Evolutionary conservation across 257 asterid species (phyloP).

Genomic region (Solanum piurae): DNA sequence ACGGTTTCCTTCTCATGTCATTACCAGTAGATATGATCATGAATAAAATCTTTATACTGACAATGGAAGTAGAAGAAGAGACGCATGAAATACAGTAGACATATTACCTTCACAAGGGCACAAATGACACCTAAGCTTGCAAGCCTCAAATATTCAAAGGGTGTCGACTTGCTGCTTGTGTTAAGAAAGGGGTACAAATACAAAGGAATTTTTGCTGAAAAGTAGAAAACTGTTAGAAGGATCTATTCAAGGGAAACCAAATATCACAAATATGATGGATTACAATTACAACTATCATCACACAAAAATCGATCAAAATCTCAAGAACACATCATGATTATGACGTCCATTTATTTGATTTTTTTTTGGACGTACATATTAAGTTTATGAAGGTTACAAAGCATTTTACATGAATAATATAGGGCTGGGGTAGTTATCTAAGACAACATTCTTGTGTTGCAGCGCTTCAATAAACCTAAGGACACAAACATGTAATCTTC

Average conservation of each 20-base stretch:
- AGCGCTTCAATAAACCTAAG: not conserved
- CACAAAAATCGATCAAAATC: not conserved
- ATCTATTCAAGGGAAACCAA: not conserved
- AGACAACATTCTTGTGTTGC: not conserved
- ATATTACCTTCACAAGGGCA: constrained; percentile 31
- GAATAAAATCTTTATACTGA: not conserved
- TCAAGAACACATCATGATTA: not conserved
- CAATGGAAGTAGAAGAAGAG: not conserved
- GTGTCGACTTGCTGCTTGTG: constrained; percentile 10
- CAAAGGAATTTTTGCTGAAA: constrained; percentile 25
- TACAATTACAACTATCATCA: not conserved
- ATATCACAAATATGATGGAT: not conserved
- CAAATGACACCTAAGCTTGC: constrained; percentile 27
- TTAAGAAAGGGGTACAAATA: constrained; percentile 17
- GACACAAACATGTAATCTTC: not conserved
- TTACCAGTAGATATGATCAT: not conserved
- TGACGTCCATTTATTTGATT: not conserved
- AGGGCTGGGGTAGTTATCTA: not conserved
- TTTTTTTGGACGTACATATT: not conserved
- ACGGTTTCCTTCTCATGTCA: not conserved
- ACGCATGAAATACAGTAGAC: not conserved
- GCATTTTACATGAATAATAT: not conserved
- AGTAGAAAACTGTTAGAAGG: not conserved
- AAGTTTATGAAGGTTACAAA: not conserved
- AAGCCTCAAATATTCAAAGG: constrained; percentile 25